phyloP scores from a whole-genome alignment of 2,329 filamentous ascomycete genomes.

The Xylariaceae sp. region DNA sequence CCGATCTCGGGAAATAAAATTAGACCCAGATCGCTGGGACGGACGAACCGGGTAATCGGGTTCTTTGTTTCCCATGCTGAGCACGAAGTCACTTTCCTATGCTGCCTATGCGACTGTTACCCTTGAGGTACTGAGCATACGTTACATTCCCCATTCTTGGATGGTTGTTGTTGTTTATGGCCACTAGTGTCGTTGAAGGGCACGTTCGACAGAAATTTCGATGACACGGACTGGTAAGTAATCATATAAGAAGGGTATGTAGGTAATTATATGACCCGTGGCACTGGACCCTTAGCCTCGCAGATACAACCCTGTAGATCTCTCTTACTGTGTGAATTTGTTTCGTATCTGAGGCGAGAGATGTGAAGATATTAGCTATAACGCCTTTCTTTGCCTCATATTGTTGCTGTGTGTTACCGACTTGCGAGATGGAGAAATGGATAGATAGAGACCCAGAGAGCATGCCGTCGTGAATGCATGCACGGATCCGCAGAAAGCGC shows the following conservation, averaged over 20 bases:
- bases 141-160: not conserved
- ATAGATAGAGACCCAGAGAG: not conserved
- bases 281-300: not conserved
- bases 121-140: not conserved
- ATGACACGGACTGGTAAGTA: not conserved
- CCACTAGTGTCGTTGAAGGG: too few relatives aligned
- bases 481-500: not conserved
- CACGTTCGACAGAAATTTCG: too few relatives aligned
- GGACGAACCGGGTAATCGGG: constrained; percentile 6
- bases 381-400: not conserved
- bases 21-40: constrained; percentile 28
- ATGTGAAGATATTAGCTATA: not conserved
- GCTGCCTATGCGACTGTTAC: not conserved
- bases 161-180: not conserved
- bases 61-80: not conserved
- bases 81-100: not conserved
- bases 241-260: not conserved
- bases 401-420: not conserved
- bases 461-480: constrained; percentile 5
- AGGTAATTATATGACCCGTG: not conserved
- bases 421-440: too few relatives aligned
- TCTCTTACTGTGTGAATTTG: not conserved
- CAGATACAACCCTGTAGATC: not conserved
- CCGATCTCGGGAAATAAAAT: constrained; percentile 25
- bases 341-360: not conserved